Conservation (phyloP, 306 rosid species). For the Quercus wislizeni region DNA sequence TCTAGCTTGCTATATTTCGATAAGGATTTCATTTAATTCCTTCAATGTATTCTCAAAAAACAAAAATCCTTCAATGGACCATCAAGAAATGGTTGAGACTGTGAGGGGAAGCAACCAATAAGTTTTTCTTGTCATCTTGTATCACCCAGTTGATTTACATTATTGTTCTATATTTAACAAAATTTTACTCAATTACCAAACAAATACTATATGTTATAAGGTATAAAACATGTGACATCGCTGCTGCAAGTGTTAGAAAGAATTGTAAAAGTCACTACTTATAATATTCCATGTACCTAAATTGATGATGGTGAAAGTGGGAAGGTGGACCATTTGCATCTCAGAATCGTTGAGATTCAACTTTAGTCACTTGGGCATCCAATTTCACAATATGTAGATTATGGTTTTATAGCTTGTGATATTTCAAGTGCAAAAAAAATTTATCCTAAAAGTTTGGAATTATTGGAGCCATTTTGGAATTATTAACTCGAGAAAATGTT, state of each 20-base stretch:
- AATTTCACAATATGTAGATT: slow-evolving; percentile 8
- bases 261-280: neutral
- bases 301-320: neutral
- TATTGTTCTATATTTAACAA: neutral
- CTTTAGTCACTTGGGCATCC: neutral
- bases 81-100: neutral
- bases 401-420: neutral
- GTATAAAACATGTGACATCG: neutral
- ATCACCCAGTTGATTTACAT: neutral
- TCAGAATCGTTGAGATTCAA: slow-evolving; percentile 4
- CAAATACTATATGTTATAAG: neutral
- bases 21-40: neutral
- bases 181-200: neutral
- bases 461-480: neutral
- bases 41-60: no score
- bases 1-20: neutral
- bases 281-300: neutral
- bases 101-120: neutral
- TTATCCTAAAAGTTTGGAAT: neutral
- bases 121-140: neutral
- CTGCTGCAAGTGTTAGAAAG: neutral
- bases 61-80: neutral
- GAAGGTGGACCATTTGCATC: slow-evolving; percentile 21
- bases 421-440: neutral
- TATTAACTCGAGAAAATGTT: neutral